Conservation (phyloP, 768 basidiomycete genomes). For the Mycena haematopus region DNA sequence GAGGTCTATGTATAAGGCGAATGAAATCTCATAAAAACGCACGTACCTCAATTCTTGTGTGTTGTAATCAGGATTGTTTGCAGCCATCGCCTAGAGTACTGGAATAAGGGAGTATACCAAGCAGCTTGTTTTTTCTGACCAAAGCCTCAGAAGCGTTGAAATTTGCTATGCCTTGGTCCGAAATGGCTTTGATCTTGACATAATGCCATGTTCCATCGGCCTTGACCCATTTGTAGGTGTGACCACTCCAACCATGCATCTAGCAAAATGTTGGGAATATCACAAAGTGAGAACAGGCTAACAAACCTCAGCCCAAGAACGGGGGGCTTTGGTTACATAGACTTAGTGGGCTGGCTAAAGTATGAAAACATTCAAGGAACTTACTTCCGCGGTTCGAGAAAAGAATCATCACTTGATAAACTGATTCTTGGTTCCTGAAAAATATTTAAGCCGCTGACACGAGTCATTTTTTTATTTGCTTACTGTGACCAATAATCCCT, state of each 20-base stretch:
- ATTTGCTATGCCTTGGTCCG: constrained; percentile 22
- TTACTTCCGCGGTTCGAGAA: constrained; percentile 28
- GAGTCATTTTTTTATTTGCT: background rate
- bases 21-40: background rate
- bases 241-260: constrained; percentile 31
- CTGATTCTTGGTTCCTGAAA: constrained; percentile 26
- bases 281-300: background rate
- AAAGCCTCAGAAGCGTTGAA: constrained; percentile 21
- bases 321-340: constrained; percentile 8
- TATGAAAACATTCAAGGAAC: background rate
- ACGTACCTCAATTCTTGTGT: constrained; percentile 24
- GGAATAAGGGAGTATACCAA: background rate
- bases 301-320: constrained; percentile 29
- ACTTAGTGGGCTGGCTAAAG: background rate
- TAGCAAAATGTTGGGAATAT: background rate
- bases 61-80: constrained; percentile 20
- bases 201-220: constrained; percentile 25
- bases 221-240: constrained; percentile 27
- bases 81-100: constrained; percentile 6
- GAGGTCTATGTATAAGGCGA: background rate
- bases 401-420: constrained; percentile 28
- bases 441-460: background rate
- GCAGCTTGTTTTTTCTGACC: background rate
- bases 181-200: constrained; percentile 22
- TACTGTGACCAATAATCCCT: constrained; percentile 33